Percentiles rank a stretch among this genome's conserved stretches.
Conservation (phyloP, 2,329 filamentous ascomycete genomes). For the Fusarium subtropicale region DNA sequence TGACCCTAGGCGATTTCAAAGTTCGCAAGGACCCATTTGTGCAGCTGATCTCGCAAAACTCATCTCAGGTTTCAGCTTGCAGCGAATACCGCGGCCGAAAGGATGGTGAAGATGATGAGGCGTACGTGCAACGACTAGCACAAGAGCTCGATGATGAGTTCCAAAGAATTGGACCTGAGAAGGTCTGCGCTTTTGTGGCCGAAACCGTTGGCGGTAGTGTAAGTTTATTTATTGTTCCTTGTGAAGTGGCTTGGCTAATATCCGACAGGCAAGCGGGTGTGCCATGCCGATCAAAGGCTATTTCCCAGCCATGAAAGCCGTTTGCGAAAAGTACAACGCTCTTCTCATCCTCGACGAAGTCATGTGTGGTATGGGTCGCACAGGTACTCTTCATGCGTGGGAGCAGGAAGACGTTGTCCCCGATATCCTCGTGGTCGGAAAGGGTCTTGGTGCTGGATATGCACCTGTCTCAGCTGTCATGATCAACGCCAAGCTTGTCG, state of each 20-base stretch:
- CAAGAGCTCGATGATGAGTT: constrained; percentile 62
- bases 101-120: constrained; percentile 42
- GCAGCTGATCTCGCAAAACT: constrained; percentile 31
- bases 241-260: neutral
- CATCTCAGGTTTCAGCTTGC: constrained; percentile 19
- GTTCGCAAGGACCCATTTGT: constrained; percentile 40
- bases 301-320: constrained; percentile 61
- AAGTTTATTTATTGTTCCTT: neutral
- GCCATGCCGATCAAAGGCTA: constrained; percentile 57
- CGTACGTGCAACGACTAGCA: constrained; percentile 56
- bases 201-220: constrained; percentile 57
- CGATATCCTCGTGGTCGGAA: constrained; percentile 74
- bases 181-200: constrained; percentile 61
- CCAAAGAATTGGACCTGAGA: constrained; percentile 57
- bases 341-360: constrained; percentile 70
- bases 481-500: constrained; percentile 28
- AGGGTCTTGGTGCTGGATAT: constrained; percentile 65
- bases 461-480: constrained; percentile 37
- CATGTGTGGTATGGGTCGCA: constrained; percentile 76
- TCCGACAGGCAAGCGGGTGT: constrained; percentile 33
- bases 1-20: constrained; percentile 38
- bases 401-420: constrained; percentile 68
- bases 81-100: constrained; percentile 21
- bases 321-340: constrained; percentile 67
- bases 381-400: constrained; percentile 72